These are phyloP conservation scores for Exophiala sp. DNA, from an alignment of 2,329 filamentous ascomycete species.

Conservation along the genomic window DNA sequence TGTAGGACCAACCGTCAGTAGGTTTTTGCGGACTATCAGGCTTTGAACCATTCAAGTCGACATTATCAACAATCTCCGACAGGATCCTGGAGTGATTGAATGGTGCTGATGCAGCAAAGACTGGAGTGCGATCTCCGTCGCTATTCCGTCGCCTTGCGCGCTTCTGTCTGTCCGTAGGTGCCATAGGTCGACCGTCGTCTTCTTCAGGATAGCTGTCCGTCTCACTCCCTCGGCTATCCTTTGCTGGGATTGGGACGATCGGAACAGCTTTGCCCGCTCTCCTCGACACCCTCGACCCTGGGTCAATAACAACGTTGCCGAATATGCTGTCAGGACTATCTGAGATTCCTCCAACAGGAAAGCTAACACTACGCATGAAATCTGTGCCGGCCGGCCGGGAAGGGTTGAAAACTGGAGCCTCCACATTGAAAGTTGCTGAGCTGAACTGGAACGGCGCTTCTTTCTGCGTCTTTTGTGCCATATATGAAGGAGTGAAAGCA, in stretches of 20 bases:
- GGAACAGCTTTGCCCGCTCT: constrained; percentile 76
- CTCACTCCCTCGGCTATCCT: constrained; percentile 6
- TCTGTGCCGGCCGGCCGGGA: constrained; percentile 29
- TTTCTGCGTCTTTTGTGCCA: constrained; percentile 8
- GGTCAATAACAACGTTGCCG: constrained; percentile 58
- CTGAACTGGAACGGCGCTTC: constrained; percentile 20
- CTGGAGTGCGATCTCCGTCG: constrained; percentile 66
- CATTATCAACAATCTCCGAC: constrained; percentile 18
- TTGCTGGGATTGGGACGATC: constrained; percentile 48
- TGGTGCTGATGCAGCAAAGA: constrained; percentile 56
- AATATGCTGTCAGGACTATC: constrained; percentile 50
- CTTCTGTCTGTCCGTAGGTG: constrained; percentile 66
- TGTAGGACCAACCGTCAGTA: constrained; percentile 28
- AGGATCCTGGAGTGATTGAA: constrained; percentile 27
- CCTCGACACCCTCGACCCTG: constrained; percentile 54
- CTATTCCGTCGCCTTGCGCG: constrained; percentile 58
- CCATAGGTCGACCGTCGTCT: constrained; percentile 52
- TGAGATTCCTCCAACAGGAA: constrained; percentile 25
- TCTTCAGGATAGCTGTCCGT: constrained; percentile 48
- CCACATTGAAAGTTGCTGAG: constrained; percentile 63
- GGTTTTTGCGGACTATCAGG: constrained; percentile 14
- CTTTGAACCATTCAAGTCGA: constrained; percentile 7
- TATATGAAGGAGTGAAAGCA: constrained; percentile 57
- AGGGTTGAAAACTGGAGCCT: constrained; percentile 71
- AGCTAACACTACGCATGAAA: constrained; percentile 29